phyloP scores from a whole-genome alignment of 129 eudicot genomes.

The Chrysanthemum lavandulifolium region DNA sequence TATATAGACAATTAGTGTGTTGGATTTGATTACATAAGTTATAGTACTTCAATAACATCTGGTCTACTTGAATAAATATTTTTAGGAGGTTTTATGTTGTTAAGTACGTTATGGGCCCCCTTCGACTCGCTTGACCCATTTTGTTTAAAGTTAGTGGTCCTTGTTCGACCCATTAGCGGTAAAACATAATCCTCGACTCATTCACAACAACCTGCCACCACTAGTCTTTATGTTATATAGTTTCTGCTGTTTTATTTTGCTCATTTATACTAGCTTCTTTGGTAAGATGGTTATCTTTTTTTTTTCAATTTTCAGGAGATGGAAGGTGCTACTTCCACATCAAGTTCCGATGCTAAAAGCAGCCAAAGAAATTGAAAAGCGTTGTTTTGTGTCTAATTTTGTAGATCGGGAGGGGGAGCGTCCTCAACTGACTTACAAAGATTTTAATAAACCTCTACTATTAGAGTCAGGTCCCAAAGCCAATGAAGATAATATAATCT shows the following conservation, averaged over 20 bases:
- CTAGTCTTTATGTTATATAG: neutral
- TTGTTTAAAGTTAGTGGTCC: neutral
- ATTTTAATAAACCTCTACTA: slow-evolving; percentile 43
- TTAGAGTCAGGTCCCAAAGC: slow-evolving; percentile 29
- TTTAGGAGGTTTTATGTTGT: too few species aligned
- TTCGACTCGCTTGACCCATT: too few species aligned
- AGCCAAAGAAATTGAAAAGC: slow-evolving; percentile 54
- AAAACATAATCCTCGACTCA: neutral
- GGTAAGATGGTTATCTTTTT: neutral
- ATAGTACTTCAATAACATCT: too few species aligned
- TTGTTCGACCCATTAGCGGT: neutral
- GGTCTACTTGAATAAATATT: too few species aligned
- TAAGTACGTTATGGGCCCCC: too few species aligned
- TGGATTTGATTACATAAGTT: too few species aligned
- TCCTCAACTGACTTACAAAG: slow-evolving; percentile 69
- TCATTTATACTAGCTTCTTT: neutral
- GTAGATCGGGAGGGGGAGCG: slow-evolving; percentile 82
- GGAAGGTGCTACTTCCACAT: slow-evolving; percentile 65
- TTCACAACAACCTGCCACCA: neutral
- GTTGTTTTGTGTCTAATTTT: slow-evolving; percentile 67
- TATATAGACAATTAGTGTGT: neutral
- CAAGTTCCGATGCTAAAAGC: slow-evolving; percentile 55
- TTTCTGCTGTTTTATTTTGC: neutral
- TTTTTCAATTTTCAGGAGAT: slow-evolving; percentile 52
- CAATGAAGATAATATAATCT: slow-evolving; percentile 25